These are phyloP conservation scores for Solanum piurae DNA, from an alignment of 257 asterid species.

Conservation along the genomic window DNA sequence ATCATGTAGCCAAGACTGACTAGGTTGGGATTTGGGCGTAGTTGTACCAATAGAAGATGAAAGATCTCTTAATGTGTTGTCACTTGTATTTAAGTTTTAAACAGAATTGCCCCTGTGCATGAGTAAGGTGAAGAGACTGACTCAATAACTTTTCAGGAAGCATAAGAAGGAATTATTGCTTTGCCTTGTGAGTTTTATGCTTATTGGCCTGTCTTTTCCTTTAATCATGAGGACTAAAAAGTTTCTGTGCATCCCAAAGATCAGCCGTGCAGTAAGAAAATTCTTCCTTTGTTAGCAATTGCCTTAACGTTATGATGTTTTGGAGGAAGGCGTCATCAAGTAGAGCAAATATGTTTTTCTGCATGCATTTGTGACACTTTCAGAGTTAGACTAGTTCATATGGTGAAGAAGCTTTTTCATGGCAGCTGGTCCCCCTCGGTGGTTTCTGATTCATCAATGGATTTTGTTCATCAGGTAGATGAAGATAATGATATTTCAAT, in stretches of 20 bases:
- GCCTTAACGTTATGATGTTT: not conserved
- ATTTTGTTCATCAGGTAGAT: conserved; percentile 48
- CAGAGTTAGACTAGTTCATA: not conserved
- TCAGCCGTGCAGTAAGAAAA: not conserved
- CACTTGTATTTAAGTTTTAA: not conserved
- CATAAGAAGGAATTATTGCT: not conserved
- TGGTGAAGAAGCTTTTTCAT: not conserved
- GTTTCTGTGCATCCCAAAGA: not conserved
- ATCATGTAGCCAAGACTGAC: not conserved
- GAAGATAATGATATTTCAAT: conserved; percentile 34
- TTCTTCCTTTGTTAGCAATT: not conserved
- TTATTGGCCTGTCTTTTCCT: not conserved
- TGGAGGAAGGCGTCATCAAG: not conserved
- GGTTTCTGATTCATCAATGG: conserved; percentile 1
- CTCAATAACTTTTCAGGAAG: not conserved
- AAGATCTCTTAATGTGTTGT: not conserved
- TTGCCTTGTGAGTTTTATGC: not conserved
- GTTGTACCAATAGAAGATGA: not conserved
- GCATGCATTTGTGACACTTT: not conserved
- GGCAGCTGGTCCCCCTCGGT: not conserved
- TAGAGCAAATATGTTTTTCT: not conserved
- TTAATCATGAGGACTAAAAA: not conserved
- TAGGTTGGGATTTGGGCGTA: not conserved
- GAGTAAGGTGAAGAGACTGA: not conserved
- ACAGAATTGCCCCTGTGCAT: not conserved